Percentiles rank a stretch among this genome's conserved stretches.
phyloP scores from a whole-genome alignment of 2,329 filamentous ascomycete genomes.

The Teratosphaeria destructans region DNA sequence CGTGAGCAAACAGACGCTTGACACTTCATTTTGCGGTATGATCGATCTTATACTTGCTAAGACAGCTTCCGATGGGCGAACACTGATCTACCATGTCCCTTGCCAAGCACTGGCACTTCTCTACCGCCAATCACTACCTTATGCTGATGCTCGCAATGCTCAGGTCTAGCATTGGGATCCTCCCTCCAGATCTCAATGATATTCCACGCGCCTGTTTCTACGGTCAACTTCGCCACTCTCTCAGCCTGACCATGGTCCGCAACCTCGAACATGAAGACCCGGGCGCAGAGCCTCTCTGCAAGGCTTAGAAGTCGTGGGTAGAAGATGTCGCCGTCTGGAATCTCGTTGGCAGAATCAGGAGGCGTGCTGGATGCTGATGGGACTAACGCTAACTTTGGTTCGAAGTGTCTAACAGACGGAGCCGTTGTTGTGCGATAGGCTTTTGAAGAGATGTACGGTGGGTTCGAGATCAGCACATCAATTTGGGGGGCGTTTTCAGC shows the following conservation, averaged over 20 bases:
- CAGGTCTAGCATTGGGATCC: conserved; percentile 37
- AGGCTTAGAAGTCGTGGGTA: conserved; percentile 56
- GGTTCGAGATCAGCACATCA: conserved; percentile 73
- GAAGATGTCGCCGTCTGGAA: conserved; percentile 45
- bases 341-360: neutral
- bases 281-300: conserved; percentile 40
- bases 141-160: conserved; percentile 16
- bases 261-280: conserved; percentile 58
- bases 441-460: conserved; percentile 70
- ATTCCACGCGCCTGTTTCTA: conserved; percentile 21
- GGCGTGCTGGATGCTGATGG: conserved; percentile 27
- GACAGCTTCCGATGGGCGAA: conserved; percentile 27
- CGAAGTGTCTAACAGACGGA: conserved; percentile 68
- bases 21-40: neutral
- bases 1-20: too few relatives aligned
- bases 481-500: conserved; percentile 1
- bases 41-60: neutral
- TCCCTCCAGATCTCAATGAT: conserved; percentile 63
- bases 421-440: conserved; percentile 54
- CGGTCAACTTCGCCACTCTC: conserved; percentile 48
- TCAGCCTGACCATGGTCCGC: conserved; percentile 58
- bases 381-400: conserved; percentile 73
- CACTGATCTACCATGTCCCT: conserved; percentile 34
- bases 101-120: conserved; percentile 25
- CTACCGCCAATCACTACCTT: neutral